phyloP scores from a whole-genome alignment of 2,329 filamentous ascomycete genomes.

The Monosporascus sp. region DNA sequence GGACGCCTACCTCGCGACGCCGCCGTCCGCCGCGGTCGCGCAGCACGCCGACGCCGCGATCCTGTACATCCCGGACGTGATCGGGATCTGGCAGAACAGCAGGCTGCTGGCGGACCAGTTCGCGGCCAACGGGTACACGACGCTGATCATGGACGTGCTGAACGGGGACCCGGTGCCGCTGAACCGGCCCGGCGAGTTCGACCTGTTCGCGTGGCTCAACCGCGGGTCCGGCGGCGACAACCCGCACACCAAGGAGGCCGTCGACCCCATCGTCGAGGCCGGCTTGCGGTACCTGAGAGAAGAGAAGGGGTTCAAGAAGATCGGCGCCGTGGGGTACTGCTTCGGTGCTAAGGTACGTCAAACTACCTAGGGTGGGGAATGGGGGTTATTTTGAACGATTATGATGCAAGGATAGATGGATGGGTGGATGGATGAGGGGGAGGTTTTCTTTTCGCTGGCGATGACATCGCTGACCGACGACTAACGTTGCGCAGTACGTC shows the following conservation, averaged over 20 bases:
- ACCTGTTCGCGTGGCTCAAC: constrained; percentile 38
- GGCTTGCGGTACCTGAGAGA: constrained; percentile 54
- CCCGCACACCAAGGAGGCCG: constrained; percentile 38
- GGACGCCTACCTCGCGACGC: constrained; percentile 47
- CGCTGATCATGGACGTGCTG: constrained; percentile 66
- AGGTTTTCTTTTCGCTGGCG: neutral
- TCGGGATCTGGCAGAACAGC: constrained; percentile 53
- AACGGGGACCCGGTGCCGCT: constrained; percentile 56
- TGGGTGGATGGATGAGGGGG: no score
- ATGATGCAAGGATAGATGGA: no score
- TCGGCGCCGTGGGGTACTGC: constrained; percentile 68
- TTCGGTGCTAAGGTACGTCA: constrained; percentile 62
- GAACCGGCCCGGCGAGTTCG: constrained; percentile 40
- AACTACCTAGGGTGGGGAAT: no score
- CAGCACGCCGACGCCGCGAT: constrained; percentile 37
- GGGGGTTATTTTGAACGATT: no score
- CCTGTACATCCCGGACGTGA: constrained; percentile 43
- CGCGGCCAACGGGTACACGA: constrained; percentile 67
- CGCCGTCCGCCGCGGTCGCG: constrained; percentile 30
- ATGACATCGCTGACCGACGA: neutral
- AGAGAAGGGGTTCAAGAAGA: constrained; percentile 48
- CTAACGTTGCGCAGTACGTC: constrained; percentile 48
- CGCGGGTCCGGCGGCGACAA: constrained; percentile 43
- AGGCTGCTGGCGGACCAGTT: constrained; percentile 69
- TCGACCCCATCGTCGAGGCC: constrained; percentile 43